Conservation (phyloP, 108 stramenopile species). For the Mayamaea pseudoterrestris region DNA sequence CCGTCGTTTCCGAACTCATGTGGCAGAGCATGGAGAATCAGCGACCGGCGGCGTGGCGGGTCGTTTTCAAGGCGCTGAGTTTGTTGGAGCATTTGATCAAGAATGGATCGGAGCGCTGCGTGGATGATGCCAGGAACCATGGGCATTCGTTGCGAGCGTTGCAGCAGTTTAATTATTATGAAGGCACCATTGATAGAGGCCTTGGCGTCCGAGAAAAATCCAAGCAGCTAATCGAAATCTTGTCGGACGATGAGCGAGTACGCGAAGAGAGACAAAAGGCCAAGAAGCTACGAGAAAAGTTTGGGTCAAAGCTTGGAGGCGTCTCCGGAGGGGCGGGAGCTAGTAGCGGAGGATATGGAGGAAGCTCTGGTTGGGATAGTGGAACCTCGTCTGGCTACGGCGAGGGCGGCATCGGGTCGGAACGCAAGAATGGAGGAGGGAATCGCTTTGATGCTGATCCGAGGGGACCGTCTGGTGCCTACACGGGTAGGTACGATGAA, state of each 20-base stretch:
- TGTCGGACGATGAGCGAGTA: constrained; percentile 83
- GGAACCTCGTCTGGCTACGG: constrained; percentile 56
- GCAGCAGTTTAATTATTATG: constrained; percentile 91
- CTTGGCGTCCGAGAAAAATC: constrained; percentile 86
- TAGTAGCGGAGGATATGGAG: constrained; percentile 65
- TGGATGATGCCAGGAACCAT: constrained; percentile 91
- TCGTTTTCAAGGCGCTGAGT: constrained; percentile 86
- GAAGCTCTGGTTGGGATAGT: constrained; percentile 40
- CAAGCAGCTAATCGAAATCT: constrained; percentile 84
- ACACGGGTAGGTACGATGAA: constrained; percentile 10
- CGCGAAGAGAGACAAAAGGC: constrained; percentile 90
- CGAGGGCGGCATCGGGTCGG: constrained; percentile 62
- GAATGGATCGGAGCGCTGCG: constrained; percentile 90
- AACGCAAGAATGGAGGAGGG: too few species aligned
- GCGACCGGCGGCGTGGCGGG: constrained; percentile 77
- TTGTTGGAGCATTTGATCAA: constrained; percentile 91
- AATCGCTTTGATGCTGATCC: constrained; percentile 15
- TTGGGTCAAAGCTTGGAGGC: constrained; percentile 33
- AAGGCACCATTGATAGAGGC: constrained; percentile 86
- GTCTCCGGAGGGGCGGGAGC: constrained; percentile 25
- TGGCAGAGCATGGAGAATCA: constrained; percentile 81
- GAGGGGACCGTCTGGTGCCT: constrained; percentile 4
- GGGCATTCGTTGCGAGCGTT: constrained; percentile 61
- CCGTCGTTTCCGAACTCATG: constrained; percentile 56
- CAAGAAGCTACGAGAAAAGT: constrained; percentile 69